These are phyloP conservation scores for Suillus discolor DNA, from an alignment of 768 basidiomycete genomes.

Conservation along the genomic window DNA sequence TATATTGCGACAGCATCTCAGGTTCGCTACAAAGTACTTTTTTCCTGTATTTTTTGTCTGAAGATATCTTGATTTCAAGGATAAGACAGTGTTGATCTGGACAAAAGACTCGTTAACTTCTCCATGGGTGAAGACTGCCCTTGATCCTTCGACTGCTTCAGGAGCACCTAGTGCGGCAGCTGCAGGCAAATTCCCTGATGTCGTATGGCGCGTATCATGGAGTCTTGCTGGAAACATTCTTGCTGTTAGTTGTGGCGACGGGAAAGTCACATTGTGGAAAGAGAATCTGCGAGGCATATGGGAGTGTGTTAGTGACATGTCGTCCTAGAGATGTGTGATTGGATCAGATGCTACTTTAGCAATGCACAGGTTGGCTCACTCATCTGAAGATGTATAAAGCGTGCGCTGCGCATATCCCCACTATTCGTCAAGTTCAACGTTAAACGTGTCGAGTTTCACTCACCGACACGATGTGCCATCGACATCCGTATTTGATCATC, in stretches of 20 bases:
- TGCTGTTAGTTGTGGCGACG: constrained; percentile 96
- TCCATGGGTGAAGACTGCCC: constrained; percentile 78
- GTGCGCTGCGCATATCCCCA: constrained; percentile 45
- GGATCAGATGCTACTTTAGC: neutral
- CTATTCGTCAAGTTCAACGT: neutral
- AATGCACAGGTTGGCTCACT: constrained; percentile 14
- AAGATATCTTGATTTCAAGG: constrained; percentile 35
- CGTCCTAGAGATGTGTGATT: constrained; percentile 51
- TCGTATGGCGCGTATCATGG: constrained; percentile 99
- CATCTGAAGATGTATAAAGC: neutral
- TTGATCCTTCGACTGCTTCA: constrained; percentile 66
- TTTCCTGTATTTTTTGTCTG: neutral
- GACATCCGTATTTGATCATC: constrained; percentile 62
- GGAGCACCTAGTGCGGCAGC: constrained; percentile 46
- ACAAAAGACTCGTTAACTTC: constrained; percentile 77
- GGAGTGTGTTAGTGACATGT: constrained; percentile 97
- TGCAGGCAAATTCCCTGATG: constrained; percentile 89
- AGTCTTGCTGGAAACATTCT: constrained; percentile 94
- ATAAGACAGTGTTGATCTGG: constrained; percentile 91
- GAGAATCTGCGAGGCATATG: constrained; percentile 93
- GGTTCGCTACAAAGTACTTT: constrained; percentile 36
- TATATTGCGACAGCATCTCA: constrained; percentile 97
- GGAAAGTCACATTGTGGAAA: constrained; percentile 98
- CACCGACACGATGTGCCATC: constrained; percentile 56
- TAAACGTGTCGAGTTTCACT: constrained; percentile 46